Base-by-base conservation (phyloP, 208 protist species). In the Histomonas meleagridis region DNA sequence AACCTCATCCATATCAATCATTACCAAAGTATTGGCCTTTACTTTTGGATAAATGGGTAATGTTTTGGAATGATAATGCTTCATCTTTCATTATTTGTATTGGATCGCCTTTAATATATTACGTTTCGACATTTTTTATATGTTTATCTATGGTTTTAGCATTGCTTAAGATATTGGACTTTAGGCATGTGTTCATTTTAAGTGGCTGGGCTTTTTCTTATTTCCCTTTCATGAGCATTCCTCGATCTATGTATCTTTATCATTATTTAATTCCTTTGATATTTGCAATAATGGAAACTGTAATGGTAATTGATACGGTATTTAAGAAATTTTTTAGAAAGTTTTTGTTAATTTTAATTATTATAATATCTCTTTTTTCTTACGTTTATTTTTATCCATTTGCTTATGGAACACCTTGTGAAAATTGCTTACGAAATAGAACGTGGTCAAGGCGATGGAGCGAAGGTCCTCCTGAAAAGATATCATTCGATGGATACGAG, bases 201-300 rank as follows among this genome's bases (percentile, higher is more conserved):
- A 57, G n/a, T 26, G 76, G 76, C 0, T 86, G 76, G 76, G 4
- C 46, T 55, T 1, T 86, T 38, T 86, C 76, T 38, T 86, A 86
- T 86, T 38, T 86, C 38, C 76, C 76, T 51, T 86, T 86, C 16
- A 18, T 55, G 32, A 18, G 51, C 0, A 86, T 86, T 86, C 76
- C 76, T 18, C 0, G 76, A 0, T 51, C 46, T 55, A 55, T 86
- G 76, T 86, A 38, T 55, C 38, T 86, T 18, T 86, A 86, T 55
- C 76, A 86, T 55, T 86, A 86, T 28, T 40, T 86, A 38, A 86
- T 86, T 55, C 76, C 76, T 5, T 28, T 86, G 10, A 38, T 86
- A 18, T 86, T 86, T 38, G 23, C 76, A 53, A 46, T 86, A 10
- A 86, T 86, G 76, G 14, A 7, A 38, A 7, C 9, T 18, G 43